Evolutionary conservation across 1,284 basidiomycete species (phyloP), one percentile per base, ranked within the genome.

Genomic region (Ganoderma lingzhi): DNA sequence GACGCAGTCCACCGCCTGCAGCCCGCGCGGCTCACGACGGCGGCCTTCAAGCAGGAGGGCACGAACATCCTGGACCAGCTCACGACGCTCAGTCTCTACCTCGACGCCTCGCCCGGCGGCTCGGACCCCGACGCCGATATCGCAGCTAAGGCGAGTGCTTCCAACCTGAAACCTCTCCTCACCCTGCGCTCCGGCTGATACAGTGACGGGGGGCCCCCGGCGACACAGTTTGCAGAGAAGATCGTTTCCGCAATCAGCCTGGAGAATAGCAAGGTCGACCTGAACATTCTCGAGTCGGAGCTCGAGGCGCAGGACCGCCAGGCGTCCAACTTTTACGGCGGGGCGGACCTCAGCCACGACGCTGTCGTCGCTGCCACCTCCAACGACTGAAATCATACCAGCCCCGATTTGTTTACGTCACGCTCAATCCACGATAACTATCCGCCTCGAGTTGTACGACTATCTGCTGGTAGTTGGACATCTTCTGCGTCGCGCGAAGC

Each of bases 221-320:
- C 6, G 19, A 28, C n/a, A 28, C 48, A 51, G 48, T 5, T 51
- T 51, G 48, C 48, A 23, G n/a, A 51, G 48, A 28, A 23, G 48
- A 51, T 51, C 48, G 12, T 51, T 9, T 23, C 23, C 9, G 48
- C 10, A 10, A 51, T 51, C 48, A 28, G 48, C 48, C n/a, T 10
- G 23, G 48, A 10, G 3, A 28, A 51, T 10, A 51, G 48, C 10
- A 28, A 51, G 48, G 28, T 51, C 23, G 48, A 51, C 48, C 3
- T 12, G 48, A 12, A 12, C 48, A 12, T 1, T n/a, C 48, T 51
- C 48, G 48, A 51, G 48, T 10, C n/a, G 1, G 48, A 51, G n/a
- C 48, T 51, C 48, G 48, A 51, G 48, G 23, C 23, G 48, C n/a
- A 51, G 48, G 48, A 51, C 48, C 48, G 48, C 23, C n/a, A 51